Conservation (phyloP, 2,329 filamentous ascomycete genomes). For the Verticillium klebahnii region DNA sequence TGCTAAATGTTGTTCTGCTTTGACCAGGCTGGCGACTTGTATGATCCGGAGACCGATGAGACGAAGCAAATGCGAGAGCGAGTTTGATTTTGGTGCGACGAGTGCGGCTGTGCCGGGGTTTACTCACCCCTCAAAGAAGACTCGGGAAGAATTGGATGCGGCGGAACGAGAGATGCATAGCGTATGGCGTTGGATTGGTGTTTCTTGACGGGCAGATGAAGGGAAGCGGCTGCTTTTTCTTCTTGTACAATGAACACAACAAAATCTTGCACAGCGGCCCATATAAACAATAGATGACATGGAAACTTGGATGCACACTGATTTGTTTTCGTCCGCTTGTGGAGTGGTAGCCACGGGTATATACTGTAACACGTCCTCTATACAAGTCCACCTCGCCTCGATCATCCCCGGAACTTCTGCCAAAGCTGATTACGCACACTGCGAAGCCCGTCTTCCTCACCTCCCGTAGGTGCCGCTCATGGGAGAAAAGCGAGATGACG, state of each 20-base stretch:
- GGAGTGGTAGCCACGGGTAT: neutral
- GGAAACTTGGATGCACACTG: neutral
- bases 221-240: neutral
- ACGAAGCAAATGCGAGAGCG: neutral
- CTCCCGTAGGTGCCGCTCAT: neutral
- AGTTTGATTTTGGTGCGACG: constrained; percentile 2
- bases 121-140: neutral
- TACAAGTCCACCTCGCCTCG: neutral
- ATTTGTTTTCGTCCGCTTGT: neutral
- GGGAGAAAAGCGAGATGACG: neutral
- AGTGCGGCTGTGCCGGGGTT: constrained; percentile 6
- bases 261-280: neutral
- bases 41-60: neutral
- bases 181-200: constrained; percentile 9
- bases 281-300: neutral
- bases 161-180: constrained; percentile 7
- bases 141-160: constrained; percentile 1
- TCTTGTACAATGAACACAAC: neutral
- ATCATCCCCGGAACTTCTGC: neutral
- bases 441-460: too few relatives aligned
- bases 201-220: neutral
- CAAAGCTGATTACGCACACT: neutral
- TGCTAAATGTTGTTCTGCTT: constrained; percentile 8
- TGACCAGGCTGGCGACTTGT: neutral
- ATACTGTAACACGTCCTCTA: neutral